Base-by-base conservation (phyloP, 1,284 basidiomycete species). In the Trichosporon sp. region DNA sequence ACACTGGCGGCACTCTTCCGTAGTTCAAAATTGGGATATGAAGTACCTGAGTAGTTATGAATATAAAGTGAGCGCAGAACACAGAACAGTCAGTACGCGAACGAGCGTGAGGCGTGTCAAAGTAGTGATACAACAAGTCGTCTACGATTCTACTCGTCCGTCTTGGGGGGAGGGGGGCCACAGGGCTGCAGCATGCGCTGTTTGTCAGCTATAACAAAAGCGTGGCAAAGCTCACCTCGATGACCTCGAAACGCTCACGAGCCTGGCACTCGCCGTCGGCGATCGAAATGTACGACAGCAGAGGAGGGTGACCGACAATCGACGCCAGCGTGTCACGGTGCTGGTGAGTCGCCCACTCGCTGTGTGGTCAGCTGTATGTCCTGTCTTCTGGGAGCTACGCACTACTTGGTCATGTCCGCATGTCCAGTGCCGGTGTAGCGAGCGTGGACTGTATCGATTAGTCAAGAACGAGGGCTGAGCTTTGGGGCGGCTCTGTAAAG, bases 101-200 rank as follows among this genome's bases (percentile, higher is more conserved):
- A n/a, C n/a, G n/a, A n/a, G n/a, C n/a, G n/a, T n/a, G n/a, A n/a
- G n/a, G n/a, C n/a, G n/a, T n/a, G n/a, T n/a, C n/a, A n/a, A n/a
- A n/a, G 56, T 68, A 65, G 13, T 62, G 18, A 66, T 70, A 64
- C 71, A 72, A 72, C 71, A 72, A 47, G 34, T 27, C 44, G 25
- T 66, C 65, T 62, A 66, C 12, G 21, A 12, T 58, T 58, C 75
- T 80, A 85, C 34, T 93, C 91, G 70, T 98, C 95, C 73, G 95
- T 92, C 83, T 95, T 96, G 62, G 88, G 88, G 2, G 95, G 96
- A 25, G 96, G 95, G 51, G 93, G 93, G 0, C 95, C 96, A 78
- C 94, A 98, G n/a, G 96, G 96, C 81, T 98, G 95, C 53, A 99
- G 86, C 95, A 98, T 98, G 72, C 91, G 89, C 95, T 98, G 77